phyloP scores from a whole-genome alignment of 768 basidiomycete genomes.

The Tricholoma terreum region DNA sequence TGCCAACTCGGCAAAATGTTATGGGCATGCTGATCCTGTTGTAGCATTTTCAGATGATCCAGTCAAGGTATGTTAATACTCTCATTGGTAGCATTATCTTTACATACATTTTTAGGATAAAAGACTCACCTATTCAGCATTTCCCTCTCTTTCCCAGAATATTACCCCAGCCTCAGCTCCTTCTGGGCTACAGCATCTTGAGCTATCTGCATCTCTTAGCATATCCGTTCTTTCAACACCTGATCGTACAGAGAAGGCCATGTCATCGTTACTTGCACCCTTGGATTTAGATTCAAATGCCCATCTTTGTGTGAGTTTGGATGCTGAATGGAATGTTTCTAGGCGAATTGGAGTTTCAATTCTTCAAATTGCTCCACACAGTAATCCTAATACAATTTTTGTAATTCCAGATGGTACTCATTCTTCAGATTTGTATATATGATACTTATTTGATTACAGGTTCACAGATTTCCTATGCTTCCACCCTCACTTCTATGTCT shows the following conservation, averaged over 20 bases:
- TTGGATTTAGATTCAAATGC: background rate
- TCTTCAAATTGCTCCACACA: conserved; percentile 5
- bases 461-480: background rate
- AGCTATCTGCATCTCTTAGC: background rate
- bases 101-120: conserved; percentile 1
- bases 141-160: conserved; percentile 4
- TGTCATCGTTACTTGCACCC: background rate
- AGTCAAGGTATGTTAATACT: conserved; percentile 3
- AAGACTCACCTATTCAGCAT: too few species aligned
- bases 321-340: conserved; percentile 6
- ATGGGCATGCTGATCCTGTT: conserved; percentile 1
- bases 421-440: background rate
- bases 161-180: conserved; percentile 3
- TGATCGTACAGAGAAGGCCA: background rate
- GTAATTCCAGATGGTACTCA: background rate
- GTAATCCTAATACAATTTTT: background rate
- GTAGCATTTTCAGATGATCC: conserved; percentile 12
- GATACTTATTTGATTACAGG: background rate
- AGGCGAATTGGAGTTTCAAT: conserved; percentile 1
- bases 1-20: conserved; percentile 1
- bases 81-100: too few species aligned
- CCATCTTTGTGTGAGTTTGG: too few species aligned
- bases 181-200: background rate
- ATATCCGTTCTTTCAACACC: background rate
- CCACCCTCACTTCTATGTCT: background rate